These are phyloP conservation scores for Pseudonectria buxi DNA, from an alignment of 2,329 filamentous ascomycete genomes.

Conservation along the genomic window DNA sequence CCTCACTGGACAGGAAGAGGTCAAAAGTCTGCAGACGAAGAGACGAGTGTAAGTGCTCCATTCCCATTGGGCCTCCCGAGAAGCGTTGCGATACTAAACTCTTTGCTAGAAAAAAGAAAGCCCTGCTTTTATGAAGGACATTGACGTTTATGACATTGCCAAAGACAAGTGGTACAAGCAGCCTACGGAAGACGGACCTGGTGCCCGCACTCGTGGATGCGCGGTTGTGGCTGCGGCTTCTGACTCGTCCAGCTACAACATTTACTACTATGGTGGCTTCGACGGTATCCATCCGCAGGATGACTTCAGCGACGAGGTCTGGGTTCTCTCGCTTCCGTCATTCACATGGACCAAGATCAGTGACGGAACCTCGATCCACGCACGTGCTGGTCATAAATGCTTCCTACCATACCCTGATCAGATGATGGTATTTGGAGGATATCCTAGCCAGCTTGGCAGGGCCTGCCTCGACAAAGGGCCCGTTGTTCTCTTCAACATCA, in stretches of 20 bases:
- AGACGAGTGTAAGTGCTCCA: conserved; percentile 27
- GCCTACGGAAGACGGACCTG: conserved; percentile 52
- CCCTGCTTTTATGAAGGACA: conserved; percentile 61
- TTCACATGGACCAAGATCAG: conserved; percentile 67
- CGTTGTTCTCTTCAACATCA: conserved; percentile 66
- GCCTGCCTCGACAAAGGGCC: conserved; percentile 45
- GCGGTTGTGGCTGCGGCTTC: conserved; percentile 66
- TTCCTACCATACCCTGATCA: conserved; percentile 70
- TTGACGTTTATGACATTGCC: conserved; percentile 73
- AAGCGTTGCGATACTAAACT: neutral
- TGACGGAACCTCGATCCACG: conserved; percentile 43
- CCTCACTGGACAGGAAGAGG: conserved; percentile 40
- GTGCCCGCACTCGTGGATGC: conserved; percentile 59
- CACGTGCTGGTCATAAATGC: conserved; percentile 67
- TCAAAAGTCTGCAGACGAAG: conserved; percentile 21
- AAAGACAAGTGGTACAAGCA: conserved; percentile 63
- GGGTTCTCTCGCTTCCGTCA: conserved; percentile 71
- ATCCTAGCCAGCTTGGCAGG: conserved; percentile 28
- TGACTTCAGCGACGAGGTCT: conserved; percentile 59
- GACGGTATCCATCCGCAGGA: conserved; percentile 38
- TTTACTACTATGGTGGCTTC: conserved; percentile 81
- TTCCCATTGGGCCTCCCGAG: too few relatives aligned
- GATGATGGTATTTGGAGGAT: conserved; percentile 73
- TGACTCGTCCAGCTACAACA: conserved; percentile 69
- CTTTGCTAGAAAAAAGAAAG: conserved; percentile 51